These are phyloP conservation scores for Populus tomentosa DNA, from an alignment of 441 rosid species.

Conservation along the genomic window DNA sequence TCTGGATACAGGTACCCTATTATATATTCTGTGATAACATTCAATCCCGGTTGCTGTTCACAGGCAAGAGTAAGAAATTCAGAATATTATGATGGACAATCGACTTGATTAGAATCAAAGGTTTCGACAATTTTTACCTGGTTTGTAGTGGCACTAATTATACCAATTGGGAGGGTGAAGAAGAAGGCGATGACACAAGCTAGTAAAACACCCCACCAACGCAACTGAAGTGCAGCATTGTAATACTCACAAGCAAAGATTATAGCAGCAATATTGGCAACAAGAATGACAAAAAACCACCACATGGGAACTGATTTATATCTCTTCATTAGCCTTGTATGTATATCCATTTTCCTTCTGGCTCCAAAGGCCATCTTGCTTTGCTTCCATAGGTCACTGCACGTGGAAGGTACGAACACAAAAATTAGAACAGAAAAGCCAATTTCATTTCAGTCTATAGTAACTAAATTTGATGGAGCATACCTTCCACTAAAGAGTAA, in stretches of 20 bases:
- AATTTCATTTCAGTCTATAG: background rate
- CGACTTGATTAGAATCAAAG: background rate
- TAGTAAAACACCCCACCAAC: constrained; percentile 87
- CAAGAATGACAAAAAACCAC: constrained; percentile 62
- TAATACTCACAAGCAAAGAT: constrained; percentile 51
- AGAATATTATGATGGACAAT: background rate
- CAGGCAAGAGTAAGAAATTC: background rate
- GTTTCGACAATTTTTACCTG: constrained; percentile 32
- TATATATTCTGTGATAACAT: constrained; percentile 66
- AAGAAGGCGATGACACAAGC: constrained; percentile 4
- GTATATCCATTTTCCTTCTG: constrained; percentile 54
- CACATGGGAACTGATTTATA: constrained; percentile 52
- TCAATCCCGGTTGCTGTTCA: constrained; percentile 54
- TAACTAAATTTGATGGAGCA: background rate
- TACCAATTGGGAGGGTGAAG: constrained; percentile 71
- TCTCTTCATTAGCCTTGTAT: constrained; percentile 67
- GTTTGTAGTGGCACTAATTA: constrained; percentile 67
- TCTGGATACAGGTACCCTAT: constrained; percentile 73
- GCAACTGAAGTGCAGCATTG: constrained; percentile 58
- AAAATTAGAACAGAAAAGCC: background rate
- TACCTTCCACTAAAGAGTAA: constrained; percentile 71
- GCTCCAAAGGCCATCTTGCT: constrained; percentile 45
- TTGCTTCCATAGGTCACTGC: constrained; percentile 61
- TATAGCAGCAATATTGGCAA: constrained; percentile 37
- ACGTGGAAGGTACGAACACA: constrained; percentile 1